phyloP scores from a whole-genome alignment of 2,329 filamentous ascomycete genomes.

The Cladosporium sp. region DNA sequence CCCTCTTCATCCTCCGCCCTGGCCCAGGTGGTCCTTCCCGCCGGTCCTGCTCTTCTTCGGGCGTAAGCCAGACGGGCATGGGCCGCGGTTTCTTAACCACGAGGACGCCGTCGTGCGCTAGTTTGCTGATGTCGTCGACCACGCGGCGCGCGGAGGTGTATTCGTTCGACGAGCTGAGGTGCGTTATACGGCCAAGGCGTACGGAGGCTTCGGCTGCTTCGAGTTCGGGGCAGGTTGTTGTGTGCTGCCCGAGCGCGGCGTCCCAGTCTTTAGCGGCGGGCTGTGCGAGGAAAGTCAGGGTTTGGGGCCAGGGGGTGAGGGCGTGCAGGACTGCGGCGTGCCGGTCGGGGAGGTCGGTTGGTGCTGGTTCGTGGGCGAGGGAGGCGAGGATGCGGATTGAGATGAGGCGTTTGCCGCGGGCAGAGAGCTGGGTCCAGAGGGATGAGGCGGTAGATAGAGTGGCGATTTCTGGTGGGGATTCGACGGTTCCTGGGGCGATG shows the following conservation, averaged over 20 bases:
- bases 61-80: conserved; percentile 9
- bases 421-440: background rate
- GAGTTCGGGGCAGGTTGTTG: background rate
- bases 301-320: background rate
- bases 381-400: background rate
- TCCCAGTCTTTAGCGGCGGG: conserved; percentile 2
- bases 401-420: background rate
- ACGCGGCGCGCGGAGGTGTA: conserved; percentile 2
- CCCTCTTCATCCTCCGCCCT: conserved; percentile 1
- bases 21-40: conserved; percentile 3
- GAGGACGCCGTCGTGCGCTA: background rate
- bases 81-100: background rate
- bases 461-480: background rate
- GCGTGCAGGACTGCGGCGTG: background rate
- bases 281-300: background rate
- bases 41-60: conserved; percentile 6
- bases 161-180: background rate
- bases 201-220: background rate
- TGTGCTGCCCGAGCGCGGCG: background rate
- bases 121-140: conserved; percentile 1
- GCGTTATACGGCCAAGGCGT: background rate
- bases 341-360: background rate
- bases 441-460: background rate
- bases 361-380: background rate
- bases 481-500: background rate